phyloP scores from a whole-genome alignment of 768 basidiomycete genomes.

The Pilatotrama ljubarskyi region DNA sequence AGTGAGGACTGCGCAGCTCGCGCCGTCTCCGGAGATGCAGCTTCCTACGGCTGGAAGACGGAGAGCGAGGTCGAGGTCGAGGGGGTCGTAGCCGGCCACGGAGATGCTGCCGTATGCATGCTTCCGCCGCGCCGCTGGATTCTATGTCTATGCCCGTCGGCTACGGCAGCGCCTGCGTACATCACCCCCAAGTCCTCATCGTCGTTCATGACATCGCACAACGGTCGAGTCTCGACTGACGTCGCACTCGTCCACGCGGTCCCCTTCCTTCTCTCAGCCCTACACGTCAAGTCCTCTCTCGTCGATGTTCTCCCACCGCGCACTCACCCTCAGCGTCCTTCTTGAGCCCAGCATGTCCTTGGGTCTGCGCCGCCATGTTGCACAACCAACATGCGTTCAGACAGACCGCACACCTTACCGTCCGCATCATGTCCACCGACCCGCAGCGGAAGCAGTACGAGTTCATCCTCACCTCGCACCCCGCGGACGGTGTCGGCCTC shows the following conservation, averaged over 20 bases:
- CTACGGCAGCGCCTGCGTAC: not conserved
- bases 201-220: constrained; percentile 1
- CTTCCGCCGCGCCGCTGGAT: no score
- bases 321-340: no score
- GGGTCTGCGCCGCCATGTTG: constrained; percentile 1
- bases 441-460: constrained; percentile 44
- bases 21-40: constrained; percentile 33
- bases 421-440: constrained; percentile 47
- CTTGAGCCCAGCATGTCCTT: constrained; percentile 1
- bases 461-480: constrained; percentile 68
- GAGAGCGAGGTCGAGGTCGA: not conserved
- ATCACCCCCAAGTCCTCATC: not conserved
- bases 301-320: not conserved
- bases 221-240: no score
- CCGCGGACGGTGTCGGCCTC: constrained; percentile 71
- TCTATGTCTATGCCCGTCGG: no score
- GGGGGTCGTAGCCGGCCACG: not conserved
- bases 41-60: constrained; percentile 23
- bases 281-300: no score
- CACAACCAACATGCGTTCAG: constrained; percentile 9
- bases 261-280: not conserved
- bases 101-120: not conserved
- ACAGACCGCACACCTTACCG: constrained; percentile 7
- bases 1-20: constrained; percentile 32
- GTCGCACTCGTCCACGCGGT: constrained; percentile 2